Conservation (phyloP, 257 asterid species). For the Forsythia suspensa region DNA sequence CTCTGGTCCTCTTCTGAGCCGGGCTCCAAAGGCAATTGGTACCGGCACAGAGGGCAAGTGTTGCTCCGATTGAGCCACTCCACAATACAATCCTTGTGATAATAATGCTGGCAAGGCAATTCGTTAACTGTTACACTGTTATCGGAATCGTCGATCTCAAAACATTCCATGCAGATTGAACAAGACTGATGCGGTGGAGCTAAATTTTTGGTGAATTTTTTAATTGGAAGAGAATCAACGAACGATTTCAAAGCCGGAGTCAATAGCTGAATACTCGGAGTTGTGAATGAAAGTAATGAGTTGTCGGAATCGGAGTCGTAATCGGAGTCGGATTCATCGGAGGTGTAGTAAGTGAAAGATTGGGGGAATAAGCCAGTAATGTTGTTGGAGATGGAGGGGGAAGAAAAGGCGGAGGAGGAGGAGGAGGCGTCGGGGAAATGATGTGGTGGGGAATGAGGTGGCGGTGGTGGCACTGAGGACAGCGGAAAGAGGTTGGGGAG, state of each 20-base stretch:
- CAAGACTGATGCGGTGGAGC: constrained; percentile 32
- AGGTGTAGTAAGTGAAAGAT: constrained; percentile 24
- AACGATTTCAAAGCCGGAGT: constrained; percentile 40
- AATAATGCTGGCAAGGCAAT: constrained; percentile 54
- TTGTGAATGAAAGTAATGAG: constrained; percentile 27
- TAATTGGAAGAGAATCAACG: constrained; percentile 34
- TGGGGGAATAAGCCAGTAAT: neutral
- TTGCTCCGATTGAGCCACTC: constrained; percentile 53
- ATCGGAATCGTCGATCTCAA: constrained; percentile 22
- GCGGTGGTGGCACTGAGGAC: constrained; percentile 54
- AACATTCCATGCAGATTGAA: constrained; percentile 60
- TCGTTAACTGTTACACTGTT: constrained; percentile 22
- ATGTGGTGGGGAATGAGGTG: constrained; percentile 53
- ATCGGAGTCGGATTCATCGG: constrained; percentile 41
- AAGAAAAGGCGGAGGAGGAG: constrained; percentile 25
- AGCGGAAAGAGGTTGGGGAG: constrained; percentile 44
- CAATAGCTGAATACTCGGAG: constrained; percentile 2
- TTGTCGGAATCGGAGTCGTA: constrained; percentile 37
- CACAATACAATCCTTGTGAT: constrained; percentile 49
- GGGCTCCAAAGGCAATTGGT: constrained; percentile 37
- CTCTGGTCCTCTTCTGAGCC: too few species aligned
- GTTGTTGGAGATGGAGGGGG: constrained; percentile 16
- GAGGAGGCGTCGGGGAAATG: constrained; percentile 21
- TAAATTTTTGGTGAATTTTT: constrained; percentile 25
- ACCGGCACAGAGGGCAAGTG: constrained; percentile 63